These are phyloP conservation scores for Maudiozyma barnettii DNA, from an alignment of 805 yeast genomes.

Conservation along the genomic window DNA sequence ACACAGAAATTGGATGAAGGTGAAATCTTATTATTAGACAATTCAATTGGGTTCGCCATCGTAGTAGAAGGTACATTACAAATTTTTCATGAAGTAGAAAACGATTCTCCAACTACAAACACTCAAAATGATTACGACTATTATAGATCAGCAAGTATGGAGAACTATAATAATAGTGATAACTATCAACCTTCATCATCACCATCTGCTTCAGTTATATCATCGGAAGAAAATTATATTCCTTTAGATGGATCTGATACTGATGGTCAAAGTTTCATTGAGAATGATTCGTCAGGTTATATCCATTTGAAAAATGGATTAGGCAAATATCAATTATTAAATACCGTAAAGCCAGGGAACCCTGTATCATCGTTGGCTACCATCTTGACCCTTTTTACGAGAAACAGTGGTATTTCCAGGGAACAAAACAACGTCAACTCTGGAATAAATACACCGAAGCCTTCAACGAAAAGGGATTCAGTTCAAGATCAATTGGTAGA, in stretches of 20 bases:
- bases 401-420: neutral
- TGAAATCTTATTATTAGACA: conserved; percentile 66
- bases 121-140: conserved; percentile 2
- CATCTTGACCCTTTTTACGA: conserved; percentile 64
- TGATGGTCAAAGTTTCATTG: neutral
- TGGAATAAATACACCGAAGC: neutral
- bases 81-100: conserved; percentile 52
- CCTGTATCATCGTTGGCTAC: conserved; percentile 78
- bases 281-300: conserved; percentile 7
- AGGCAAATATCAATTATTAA: conserved; percentile 57
- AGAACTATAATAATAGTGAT: neutral
- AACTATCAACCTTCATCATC: neutral
- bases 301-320: conserved; percentile 19
- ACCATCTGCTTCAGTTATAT: neutral
- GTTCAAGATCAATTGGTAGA: neutral
- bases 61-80: conserved; percentile 88
- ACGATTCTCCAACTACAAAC: conserved; percentile 6
- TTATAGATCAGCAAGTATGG: conserved; percentile 1
- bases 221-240: neutral
- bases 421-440: neutral
- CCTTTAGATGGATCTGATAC: neutral
- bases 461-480: neutral
- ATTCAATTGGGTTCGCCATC: conserved; percentile 74
- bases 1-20: conserved; percentile 74
- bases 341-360: conserved; percentile 73